Conservation (phyloP, 768 basidiomycete species). For the Mycena venus region DNA sequence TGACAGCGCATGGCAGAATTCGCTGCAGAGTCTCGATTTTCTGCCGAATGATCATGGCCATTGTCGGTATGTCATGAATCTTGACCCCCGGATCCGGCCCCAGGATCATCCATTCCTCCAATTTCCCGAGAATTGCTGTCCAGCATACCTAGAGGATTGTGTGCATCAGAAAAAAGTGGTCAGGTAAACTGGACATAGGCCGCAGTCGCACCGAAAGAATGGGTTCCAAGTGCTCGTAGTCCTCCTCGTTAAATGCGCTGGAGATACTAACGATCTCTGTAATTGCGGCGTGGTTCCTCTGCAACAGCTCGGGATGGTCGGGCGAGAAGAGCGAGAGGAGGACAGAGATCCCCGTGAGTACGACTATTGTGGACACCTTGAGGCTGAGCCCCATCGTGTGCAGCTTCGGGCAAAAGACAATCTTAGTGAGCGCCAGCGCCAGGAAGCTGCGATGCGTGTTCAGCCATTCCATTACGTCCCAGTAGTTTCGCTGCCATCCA, state of each 20-base stretch:
- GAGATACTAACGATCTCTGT: conserved; percentile 17
- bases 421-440: conserved; percentile 2
- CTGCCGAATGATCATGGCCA: no score
- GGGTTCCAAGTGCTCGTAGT: neutral
- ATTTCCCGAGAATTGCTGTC: neutral
- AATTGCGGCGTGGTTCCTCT: conserved; percentile 11
- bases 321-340: conserved; percentile 47
- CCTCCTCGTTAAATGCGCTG: conserved; percentile 3
- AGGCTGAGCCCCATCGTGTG: conserved; percentile 5
- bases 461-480: conserved; percentile 24
- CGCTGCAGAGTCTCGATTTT: no score
- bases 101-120: neutral
- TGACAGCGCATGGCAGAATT: no score
- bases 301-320: neutral
- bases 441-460: conserved; percentile 25
- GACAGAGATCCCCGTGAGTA: neutral
- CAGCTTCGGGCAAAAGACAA: conserved; percentile 12
- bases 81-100: no score
- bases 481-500: conserved; percentile 18
- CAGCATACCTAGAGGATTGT: conserved; percentile 12
- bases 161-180: neutral
- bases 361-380: conserved; percentile 6
- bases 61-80: no score
- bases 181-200: neutral
- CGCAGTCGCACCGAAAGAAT: conserved; percentile 15